These are phyloP conservation scores for Aureobasidium sp. DNA, from an alignment of 2,329 filamentous ascomycete species.

Conservation along the genomic window DNA sequence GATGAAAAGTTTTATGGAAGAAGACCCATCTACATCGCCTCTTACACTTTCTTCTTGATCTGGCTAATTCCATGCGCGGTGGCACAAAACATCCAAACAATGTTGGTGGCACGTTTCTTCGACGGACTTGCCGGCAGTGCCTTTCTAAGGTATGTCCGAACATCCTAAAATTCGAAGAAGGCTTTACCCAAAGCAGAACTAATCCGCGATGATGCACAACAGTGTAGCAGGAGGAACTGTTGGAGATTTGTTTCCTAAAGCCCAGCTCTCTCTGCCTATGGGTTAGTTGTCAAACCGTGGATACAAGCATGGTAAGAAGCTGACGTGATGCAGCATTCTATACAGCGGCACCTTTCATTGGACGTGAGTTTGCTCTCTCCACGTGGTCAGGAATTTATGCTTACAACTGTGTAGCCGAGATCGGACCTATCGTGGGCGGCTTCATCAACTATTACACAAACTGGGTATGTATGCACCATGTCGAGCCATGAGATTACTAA, in stretches of 20 bases:
- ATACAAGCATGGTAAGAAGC: neutral
- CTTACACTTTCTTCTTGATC: slow-evolving; percentile 67
- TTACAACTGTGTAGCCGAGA: slow-evolving; percentile 50
- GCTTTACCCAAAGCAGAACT: neutral
- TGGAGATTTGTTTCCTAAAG: slow-evolving; percentile 65
- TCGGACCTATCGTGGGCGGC: slow-evolving; percentile 59
- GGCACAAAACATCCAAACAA: slow-evolving; percentile 70
- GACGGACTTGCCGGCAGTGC: slow-evolving; percentile 61
- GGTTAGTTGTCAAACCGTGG: slow-evolving; percentile 35
- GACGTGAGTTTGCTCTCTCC: slow-evolving; percentile 32
- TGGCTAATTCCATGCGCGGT: slow-evolving; percentile 75
- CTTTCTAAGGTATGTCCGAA: slow-evolving; percentile 36
- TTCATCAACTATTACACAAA: slow-evolving; percentile 70
- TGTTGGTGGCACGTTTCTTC: slow-evolving; percentile 72
- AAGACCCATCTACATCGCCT: slow-evolving; percentile 68
- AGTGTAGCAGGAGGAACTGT: slow-evolving; percentile 76
- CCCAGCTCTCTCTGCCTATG: slow-evolving; percentile 73
- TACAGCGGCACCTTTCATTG: slow-evolving; percentile 45
- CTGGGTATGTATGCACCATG: slow-evolving; percentile 41
- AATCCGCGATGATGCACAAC: neutral
- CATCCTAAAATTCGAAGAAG: neutral
- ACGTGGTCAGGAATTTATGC: slow-evolving; percentile 26
- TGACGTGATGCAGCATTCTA: slow-evolving; percentile 41
- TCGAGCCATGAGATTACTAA: neutral
- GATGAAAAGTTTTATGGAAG: slow-evolving; percentile 65